These are phyloP conservation scores for Pelagophyceae sp. DNA, from an alignment of 352 stramenopile species.

Conservation along the genomic window DNA sequence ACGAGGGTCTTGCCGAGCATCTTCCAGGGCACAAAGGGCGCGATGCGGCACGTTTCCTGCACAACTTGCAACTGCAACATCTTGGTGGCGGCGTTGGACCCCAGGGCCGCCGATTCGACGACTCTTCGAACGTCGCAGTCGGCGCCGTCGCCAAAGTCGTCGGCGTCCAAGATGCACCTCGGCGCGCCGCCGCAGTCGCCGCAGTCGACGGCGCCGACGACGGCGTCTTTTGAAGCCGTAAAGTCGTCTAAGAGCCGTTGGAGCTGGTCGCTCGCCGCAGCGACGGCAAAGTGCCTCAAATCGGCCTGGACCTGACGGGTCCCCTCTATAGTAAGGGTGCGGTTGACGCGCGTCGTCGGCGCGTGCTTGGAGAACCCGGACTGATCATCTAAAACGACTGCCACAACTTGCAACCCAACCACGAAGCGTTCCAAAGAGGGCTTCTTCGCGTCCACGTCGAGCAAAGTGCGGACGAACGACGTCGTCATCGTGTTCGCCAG, in stretches of 20 bases:
- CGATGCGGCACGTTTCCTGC: neutral
- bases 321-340: neutral
- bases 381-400: neutral
- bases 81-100: neutral
- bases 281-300: neutral
- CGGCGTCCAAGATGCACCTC: neutral
- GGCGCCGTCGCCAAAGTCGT: neutral
- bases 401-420: neutral
- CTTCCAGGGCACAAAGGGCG: neutral
- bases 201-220: neutral
- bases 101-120: neutral
- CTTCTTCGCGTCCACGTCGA: neutral
- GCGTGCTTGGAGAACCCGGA: constrained; percentile 5
- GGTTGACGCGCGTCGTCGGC: neutral
- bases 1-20: neutral
- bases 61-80: neutral
- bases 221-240: neutral
- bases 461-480: neutral
- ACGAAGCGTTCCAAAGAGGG: neutral
- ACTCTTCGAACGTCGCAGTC: neutral
- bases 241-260: neutral
- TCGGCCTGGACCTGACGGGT: neutral
- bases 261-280: neutral
- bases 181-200: neutral
- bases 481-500: constrained; percentile 12